Conservation (phyloP, 73 alveolate species). For the Paramecium pentaurelia region DNA sequence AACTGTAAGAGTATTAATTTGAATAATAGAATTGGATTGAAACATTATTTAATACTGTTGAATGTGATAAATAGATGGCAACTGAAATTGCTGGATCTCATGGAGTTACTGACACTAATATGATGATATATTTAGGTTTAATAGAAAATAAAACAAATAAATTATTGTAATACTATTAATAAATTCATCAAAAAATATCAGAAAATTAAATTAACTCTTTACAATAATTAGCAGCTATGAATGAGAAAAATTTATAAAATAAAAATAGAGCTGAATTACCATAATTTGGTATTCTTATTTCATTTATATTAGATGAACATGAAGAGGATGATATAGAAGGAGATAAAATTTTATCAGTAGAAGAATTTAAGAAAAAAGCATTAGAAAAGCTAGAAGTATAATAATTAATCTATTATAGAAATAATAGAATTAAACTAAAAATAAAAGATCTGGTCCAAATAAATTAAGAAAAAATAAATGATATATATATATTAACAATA, state of each 20-base stretch:
- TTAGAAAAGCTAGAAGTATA: conserved; percentile 52
- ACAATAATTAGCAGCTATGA: conserved; percentile 8
- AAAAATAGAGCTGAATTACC: conserved; percentile 48
- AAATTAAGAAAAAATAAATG: conserved; percentile 27
- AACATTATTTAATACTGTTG: conserved; percentile 73
- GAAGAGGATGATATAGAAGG: conserved; percentile 61
- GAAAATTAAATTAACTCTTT: conserved; percentile 11
- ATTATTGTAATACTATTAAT: background rate
- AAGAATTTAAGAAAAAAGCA: conserved; percentile 57
- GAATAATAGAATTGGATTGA: conserved; percentile 65
- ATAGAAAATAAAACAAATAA: conserved; percentile 80
- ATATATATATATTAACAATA: background rate
- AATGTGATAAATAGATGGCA: conserved; percentile 72
- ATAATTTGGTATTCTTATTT: background rate
- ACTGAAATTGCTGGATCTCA: conserved; percentile 68
- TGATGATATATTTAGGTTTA: conserved; percentile 75
- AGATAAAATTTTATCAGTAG: conserved; percentile 52
- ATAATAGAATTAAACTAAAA: background rate
- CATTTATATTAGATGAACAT: conserved; percentile 19
- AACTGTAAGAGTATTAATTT: background rate
- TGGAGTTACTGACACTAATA: conserved; percentile 77
- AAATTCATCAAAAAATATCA: conserved; percentile 27
- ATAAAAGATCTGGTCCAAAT: conserved; percentile 23
- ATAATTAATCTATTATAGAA: background rate
- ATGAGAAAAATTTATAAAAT: conserved; percentile 29